Base-by-base conservation (phyloP, 495 filamentous ascomycete genomes). In the Penicillium fimorum region DNA sequence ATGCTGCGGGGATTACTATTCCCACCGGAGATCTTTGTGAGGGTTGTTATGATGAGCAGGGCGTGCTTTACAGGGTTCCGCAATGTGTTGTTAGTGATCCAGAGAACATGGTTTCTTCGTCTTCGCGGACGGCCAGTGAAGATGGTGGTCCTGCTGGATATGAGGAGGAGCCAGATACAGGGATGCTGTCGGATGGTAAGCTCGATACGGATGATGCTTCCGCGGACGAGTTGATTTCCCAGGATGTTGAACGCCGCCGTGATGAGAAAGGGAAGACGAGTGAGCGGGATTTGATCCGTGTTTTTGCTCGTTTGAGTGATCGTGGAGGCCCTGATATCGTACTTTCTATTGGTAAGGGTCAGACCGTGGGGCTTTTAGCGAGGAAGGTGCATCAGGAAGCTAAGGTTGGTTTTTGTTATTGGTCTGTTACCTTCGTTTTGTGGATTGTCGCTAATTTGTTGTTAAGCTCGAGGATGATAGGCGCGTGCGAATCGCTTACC, bases 41-140 rank as follows among this genome's bases (percentile, higher is more conserved):
- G 40, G 91, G 92, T 3, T 85, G 82, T 8, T 97, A 91, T 61
- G 92, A 96, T 71, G 78, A 85, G 40, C 72, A 83, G 43, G 92
- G 92, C 0, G 85, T 84, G 42, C 77, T 87, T 53, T 97, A 96
- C 67, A 75, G 82, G 8, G 59, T 96, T 18, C 90, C 90, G 6
- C 83, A 86, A 64, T 87, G 88, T 69, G 81, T 94, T 24, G 84
- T 92, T 9, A 76, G 81, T 48, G 88, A 92, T 68, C 92, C 92
- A 7, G 70, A 73, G 43, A 92, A 95, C 61, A 64, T 95, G 5
- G 71, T 79, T 0, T 69, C 78, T 60, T 75, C 75, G 6, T 50
- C 55, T 27, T 30, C 50, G 0, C 18, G 49, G 5, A 38, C 25
- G n/a, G 61, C 35, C 17, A 38, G 65, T 38, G 58, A 62, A 22